A percentile compares a stretch with the other conserved stretches of the same genome.
Evolutionary conservation across 1,139 yeast species (phyloP).

Genomic region (Diutina siamensis): DNA sequence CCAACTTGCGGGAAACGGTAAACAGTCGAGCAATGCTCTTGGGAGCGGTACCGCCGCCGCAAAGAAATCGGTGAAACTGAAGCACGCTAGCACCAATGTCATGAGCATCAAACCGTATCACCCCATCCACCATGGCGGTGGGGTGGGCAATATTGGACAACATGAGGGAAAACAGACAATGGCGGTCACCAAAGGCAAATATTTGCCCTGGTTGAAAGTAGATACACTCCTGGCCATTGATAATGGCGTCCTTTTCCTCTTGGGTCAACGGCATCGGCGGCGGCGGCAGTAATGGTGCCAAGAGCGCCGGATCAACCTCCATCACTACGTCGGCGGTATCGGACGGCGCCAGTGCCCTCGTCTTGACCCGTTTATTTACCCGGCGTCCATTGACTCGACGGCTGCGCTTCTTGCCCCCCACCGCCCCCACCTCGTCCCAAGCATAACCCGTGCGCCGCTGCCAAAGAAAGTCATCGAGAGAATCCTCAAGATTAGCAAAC

Average conservation of each 20-base stretch:
- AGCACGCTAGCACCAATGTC: not conserved
- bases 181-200: not conserved
- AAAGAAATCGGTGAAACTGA: not conserved
- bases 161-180: not conserved
- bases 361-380: not conserved
- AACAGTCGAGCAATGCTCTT: not conserved
- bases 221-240: conserved; percentile 1
- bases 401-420: not conserved
- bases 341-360: not conserved
- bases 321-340: not conserved
- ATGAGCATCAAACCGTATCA: not conserved
- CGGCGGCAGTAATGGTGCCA: not conserved
- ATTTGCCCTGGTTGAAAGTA: not conserved
- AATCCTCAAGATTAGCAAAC: not conserved
- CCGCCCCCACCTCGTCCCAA: not conserved
- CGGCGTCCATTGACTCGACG: not conserved
- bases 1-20: conserved; percentile 2
- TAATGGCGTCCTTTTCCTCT: conserved; percentile 4
- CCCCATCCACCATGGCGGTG: not conserved
- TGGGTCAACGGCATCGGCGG: not conserved
- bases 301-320: not conserved
- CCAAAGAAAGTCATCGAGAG: conserved; percentile 1
- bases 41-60: not conserved
- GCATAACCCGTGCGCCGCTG: not conserved
- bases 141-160: not conserved